A percentile compares a stretch with the other conserved stretches of the same genome.
Conservation (phyloP, 331 rosid genomes). For the Spiraea crenata region DNA sequence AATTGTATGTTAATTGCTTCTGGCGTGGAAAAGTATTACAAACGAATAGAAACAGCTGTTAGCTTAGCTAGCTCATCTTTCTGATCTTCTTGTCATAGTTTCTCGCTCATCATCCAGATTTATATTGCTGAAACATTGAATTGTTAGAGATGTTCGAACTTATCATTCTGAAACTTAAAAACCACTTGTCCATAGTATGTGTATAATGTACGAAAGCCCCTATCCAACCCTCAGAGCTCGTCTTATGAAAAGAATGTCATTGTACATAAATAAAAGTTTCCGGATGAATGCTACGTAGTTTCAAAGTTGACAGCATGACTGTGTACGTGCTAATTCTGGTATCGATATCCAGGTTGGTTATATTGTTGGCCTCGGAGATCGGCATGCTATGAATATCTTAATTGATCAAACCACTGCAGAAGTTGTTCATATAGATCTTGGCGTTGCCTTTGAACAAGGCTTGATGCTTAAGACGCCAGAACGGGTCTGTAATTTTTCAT, state of each 20-base stretch:
- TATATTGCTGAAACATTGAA: neutral
- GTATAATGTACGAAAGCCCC: neutral
- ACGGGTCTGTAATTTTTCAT: constrained; percentile 46
- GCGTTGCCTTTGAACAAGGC: constrained; percentile 98
- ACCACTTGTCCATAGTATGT: neutral
- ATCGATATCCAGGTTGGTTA: constrained; percentile 68
- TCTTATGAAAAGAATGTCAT: neutral
- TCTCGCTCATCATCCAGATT: neutral
- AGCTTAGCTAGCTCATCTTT: neutral
- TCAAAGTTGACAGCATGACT: neutral
- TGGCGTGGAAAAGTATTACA: neutral
- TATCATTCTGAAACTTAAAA: neutral
- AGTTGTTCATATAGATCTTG: constrained; percentile 97
- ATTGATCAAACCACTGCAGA: constrained; percentile 92
- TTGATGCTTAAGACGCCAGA: constrained; percentile 99
- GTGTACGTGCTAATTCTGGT: neutral
- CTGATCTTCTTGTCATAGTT: too few relatives aligned
- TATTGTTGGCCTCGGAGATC: constrained; percentile 92
- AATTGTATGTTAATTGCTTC: neutral
- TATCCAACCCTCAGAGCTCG: neutral
- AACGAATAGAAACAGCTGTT: neutral
- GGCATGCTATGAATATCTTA: constrained; percentile 87
- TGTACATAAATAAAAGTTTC: neutral
- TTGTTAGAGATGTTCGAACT: neutral
- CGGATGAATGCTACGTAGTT: neutral